These are phyloP conservation scores for Cryptococcus floricola DNA, from an alignment of 1,284 basidiomycete species.

Conservation along the genomic window DNA sequence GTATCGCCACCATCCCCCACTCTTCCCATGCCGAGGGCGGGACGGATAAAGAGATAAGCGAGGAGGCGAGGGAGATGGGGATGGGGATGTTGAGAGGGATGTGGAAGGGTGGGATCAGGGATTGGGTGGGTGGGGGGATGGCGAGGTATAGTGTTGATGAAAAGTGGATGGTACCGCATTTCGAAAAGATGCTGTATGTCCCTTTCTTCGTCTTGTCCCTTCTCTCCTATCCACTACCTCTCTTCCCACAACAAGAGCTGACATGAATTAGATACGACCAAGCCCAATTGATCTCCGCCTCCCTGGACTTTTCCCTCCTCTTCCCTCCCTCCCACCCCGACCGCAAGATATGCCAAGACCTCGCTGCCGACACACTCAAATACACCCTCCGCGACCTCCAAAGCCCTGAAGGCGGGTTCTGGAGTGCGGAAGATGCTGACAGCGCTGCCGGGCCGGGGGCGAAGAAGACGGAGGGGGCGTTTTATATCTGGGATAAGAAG, in stretches of 20 bases:
- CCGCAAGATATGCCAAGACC: constrained; percentile 25
- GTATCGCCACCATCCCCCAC: constrained; percentile 18
- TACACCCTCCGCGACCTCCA: constrained; percentile 48
- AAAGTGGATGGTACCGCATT: constrained; percentile 53
- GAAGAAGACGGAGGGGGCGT: constrained; percentile 49
- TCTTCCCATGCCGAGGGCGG: constrained; percentile 17
- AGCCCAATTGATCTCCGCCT: constrained; percentile 45
- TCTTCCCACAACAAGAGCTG: background rate
- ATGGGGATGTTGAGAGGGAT: constrained; percentile 42
- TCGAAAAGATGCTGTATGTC: constrained; percentile 54
- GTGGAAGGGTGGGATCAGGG: constrained; percentile 52
- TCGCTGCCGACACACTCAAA: constrained; percentile 45
- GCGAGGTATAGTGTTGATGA: constrained; percentile 53
- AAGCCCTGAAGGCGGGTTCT: constrained; percentile 49
- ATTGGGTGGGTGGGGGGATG: constrained; percentile 52
- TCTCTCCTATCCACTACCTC: background rate
- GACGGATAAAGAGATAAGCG: constrained; percentile 29
- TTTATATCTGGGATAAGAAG: constrained; percentile 51
- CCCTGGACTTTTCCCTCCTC: constrained; percentile 36
- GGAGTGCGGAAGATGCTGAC: constrained; percentile 54
- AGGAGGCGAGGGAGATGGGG: constrained; percentile 29
- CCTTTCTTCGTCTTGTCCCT: no score
- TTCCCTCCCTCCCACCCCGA: constrained; percentile 16
- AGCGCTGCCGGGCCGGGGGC: constrained; percentile 30
- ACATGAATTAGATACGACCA: constrained; percentile 48